These are phyloP conservation scores for Starmerella cellae DNA, from an alignment of 805 yeast genomes.

Conservation along the genomic window DNA sequence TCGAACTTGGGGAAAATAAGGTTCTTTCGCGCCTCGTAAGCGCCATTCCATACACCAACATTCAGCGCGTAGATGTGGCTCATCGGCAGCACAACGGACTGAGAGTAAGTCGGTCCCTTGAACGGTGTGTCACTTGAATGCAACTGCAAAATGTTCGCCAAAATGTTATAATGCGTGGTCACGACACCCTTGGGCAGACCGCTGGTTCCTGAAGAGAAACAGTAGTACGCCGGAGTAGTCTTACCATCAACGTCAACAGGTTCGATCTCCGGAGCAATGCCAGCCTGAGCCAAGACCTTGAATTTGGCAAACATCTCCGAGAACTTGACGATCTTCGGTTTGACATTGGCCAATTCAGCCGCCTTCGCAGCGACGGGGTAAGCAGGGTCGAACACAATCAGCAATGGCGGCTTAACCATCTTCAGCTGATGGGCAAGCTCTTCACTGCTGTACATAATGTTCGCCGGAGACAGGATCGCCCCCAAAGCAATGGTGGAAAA, in stretches of 20 bases:
- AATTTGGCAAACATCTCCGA: slow-evolving; percentile 5
- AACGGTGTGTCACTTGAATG: slow-evolving; percentile 2
- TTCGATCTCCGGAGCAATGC: slow-evolving; percentile 5
- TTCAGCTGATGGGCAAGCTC: slow-evolving; percentile 26
- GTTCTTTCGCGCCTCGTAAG: slow-evolving; percentile 17
- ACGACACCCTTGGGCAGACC: slow-evolving; percentile 74
- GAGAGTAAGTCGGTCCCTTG: slow-evolving; percentile 23
- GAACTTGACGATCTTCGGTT: slow-evolving; percentile 1
- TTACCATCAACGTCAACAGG: slow-evolving; percentile 14
- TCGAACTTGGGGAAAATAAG: slow-evolving; percentile 27
- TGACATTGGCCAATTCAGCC: slow-evolving; percentile 3
- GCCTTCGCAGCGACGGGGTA: slow-evolving; percentile 11
- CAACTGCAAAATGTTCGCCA: slow-evolving; percentile 26
- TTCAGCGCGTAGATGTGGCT: slow-evolving; percentile 27
- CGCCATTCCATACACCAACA: slow-evolving; percentile 22
- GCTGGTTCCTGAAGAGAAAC: slow-evolving; percentile 28
- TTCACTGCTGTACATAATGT: slow-evolving; percentile 24
- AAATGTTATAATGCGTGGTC: slow-evolving; percentile 43
- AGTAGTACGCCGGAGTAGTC: slow-evolving; percentile 22
- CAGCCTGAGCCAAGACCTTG: neutral
- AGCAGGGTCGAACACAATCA: slow-evolving; percentile 14
- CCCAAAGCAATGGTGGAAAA: slow-evolving; percentile 23
- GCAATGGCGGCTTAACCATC: slow-evolving; percentile 17
- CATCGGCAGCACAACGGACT: slow-evolving; percentile 27
- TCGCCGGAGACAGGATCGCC: slow-evolving; percentile 27